These are phyloP conservation scores for Epichloe aotearoae DNA, from an alignment of 2,329 filamentous ascomycete species.

Conservation along the genomic window DNA sequence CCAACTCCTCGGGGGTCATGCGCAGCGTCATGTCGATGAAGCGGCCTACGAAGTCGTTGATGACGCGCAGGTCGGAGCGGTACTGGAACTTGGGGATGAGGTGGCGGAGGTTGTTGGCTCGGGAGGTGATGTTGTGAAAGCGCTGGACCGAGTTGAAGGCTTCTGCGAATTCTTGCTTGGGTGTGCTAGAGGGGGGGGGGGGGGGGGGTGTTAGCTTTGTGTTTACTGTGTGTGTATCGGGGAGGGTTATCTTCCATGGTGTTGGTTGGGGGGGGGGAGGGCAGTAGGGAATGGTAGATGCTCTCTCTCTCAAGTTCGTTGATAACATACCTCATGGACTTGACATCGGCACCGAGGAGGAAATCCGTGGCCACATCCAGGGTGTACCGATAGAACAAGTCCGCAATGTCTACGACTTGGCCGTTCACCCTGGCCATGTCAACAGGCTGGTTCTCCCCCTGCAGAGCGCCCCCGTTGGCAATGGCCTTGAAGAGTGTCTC, in stretches of 20 bases:
- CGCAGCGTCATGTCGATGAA: slow-evolving; percentile 52
- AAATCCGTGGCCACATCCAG: slow-evolving; percentile 82
- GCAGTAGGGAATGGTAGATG: too few relatives aligned
- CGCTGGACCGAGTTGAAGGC: slow-evolving; percentile 60
- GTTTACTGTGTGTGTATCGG: neutral
- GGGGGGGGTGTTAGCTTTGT: neutral
- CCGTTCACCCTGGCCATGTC: slow-evolving; percentile 49
- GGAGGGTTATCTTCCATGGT: too few relatives aligned
- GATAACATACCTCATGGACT: slow-evolving; percentile 35
- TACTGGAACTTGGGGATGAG: slow-evolving; percentile 54
- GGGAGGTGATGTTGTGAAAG: slow-evolving; percentile 46
- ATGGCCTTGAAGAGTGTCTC: slow-evolving; percentile 59
- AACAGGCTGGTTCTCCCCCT: slow-evolving; percentile 51
- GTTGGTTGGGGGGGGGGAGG: too few relatives aligned
- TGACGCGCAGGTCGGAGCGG: slow-evolving; percentile 47
- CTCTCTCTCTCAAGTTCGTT: neutral
- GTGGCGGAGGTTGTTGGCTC: slow-evolving; percentile 15
- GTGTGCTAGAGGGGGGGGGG: slow-evolving; percentile 20
- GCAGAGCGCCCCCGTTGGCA: slow-evolving; percentile 40
- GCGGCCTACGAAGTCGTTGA: slow-evolving; percentile 68
- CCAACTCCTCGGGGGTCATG: slow-evolving; percentile 49
- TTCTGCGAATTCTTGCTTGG: slow-evolving; percentile 47
- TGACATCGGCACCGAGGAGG: slow-evolving; percentile 63
- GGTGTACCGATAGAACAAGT: slow-evolving; percentile 74
- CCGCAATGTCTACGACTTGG: slow-evolving; percentile 52